These are phyloP conservation scores for Metschnikowia peoriensis DNA, from an alignment of 805 yeast species.

Conservation along the genomic window DNA sequence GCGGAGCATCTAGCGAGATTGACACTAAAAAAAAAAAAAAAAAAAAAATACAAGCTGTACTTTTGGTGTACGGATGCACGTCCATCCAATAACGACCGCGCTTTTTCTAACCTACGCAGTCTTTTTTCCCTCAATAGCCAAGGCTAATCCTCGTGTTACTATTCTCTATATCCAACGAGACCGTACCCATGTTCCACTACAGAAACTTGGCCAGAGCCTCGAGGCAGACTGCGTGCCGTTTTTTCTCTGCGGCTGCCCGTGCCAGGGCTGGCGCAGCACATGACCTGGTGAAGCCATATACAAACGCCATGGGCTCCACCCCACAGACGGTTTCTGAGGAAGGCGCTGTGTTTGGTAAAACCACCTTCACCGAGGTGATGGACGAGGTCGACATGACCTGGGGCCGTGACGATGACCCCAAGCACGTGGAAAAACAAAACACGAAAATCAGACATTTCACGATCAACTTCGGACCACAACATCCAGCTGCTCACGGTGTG, in stretches of 20 bases:
- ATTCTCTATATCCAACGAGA: conserved; percentile 1
- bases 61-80: conserved; percentile 17
- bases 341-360: conserved; percentile 36
- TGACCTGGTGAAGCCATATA: conserved; percentile 32
- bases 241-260: conserved; percentile 20
- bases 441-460: conserved; percentile 80
- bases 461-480: conserved; percentile 90
- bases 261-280: conserved; percentile 22
- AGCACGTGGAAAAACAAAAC: conserved; percentile 41
- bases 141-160: background rate
- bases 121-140: conserved; percentile 13
- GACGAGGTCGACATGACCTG: conserved; percentile 47
- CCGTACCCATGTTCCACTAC: conserved; percentile 13
- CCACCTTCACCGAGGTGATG: conserved; percentile 44
- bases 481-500: conserved; percentile 95
- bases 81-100: conserved; percentile 17
- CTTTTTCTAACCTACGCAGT: conserved; percentile 16
- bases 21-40: background rate
- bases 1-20: background rate
- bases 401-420: conserved; percentile 44
- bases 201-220: conserved; percentile 19
- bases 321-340: conserved; percentile 36
- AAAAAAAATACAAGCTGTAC: no score
- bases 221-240: conserved; percentile 12
- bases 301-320: conserved; percentile 38